Percentiles rank a stretch among this genome's conserved stretches.
Conservation (phyloP, 352 stramenopile genomes). For the Phytophthora syringae region DNA sequence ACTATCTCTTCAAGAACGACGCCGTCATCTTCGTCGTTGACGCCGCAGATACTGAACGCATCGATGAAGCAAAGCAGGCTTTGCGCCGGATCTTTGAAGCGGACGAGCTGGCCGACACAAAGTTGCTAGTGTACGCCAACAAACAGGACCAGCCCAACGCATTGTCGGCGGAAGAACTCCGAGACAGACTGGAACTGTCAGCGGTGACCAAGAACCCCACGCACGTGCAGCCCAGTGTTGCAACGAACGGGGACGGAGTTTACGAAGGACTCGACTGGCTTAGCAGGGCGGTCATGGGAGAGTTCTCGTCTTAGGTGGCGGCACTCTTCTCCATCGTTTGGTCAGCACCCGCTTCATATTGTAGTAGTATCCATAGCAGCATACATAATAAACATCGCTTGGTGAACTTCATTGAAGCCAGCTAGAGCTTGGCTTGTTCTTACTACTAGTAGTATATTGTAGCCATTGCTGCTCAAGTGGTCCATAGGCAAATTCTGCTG, state of each 20-base stretch:
- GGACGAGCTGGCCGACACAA: slow-evolving; percentile 46
- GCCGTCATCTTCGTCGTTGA: slow-evolving; percentile 90
- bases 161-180: slow-evolving; percentile 39
- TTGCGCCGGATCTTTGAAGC: slow-evolving; percentile 50
- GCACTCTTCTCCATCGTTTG: neutral
- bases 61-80: slow-evolving; percentile 52
- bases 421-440: no score
- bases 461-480: no score
- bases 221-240: slow-evolving; percentile 41
- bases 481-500: no score
- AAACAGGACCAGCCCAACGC: slow-evolving; percentile 53
- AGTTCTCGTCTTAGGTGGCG: slow-evolving; percentile 17
- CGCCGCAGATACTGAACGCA: slow-evolving; percentile 51
- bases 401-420: no score
- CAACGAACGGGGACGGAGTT: slow-evolving; percentile 40
- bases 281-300: slow-evolving; percentile 37
- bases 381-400: neutral
- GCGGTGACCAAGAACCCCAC: slow-evolving; percentile 45
- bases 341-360: neutral
- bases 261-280: slow-evolving; percentile 65
- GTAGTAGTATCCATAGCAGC: neutral
- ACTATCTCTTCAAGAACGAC: slow-evolving; percentile 74
- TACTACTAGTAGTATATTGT: no score
- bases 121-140: slow-evolving; percentile 63
- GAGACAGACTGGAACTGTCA: slow-evolving; percentile 37